Evolutionary conservation across 2,329 filamentous ascomycete species (phyloP).

Genomic region (Phaeosphaeriaceae sp.): DNA sequence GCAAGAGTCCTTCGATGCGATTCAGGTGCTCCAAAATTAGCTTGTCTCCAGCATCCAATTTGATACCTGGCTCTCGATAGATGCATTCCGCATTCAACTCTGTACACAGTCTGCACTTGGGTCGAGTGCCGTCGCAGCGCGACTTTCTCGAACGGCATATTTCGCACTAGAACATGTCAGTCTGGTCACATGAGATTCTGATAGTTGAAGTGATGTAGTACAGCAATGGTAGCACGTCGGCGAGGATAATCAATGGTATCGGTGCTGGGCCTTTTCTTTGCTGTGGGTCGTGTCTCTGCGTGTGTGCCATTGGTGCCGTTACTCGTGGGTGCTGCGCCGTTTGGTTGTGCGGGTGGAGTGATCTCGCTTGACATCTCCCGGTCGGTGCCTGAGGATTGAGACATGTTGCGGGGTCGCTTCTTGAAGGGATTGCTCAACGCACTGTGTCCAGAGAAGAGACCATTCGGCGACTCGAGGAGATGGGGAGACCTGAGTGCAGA

Average conservation of each 20-base stretch:
- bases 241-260: slow-evolving; percentile 54
- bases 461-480: slow-evolving; percentile 49
- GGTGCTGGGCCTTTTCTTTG: slow-evolving; percentile 50
- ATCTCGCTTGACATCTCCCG: slow-evolving; percentile 47
- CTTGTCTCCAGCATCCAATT: slow-evolving; percentile 86
- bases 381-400: slow-evolving; percentile 51
- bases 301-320: slow-evolving; percentile 34
- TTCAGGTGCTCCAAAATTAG: slow-evolving; percentile 80
- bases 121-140: slow-evolving; percentile 78
- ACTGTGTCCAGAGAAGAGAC: slow-evolving; percentile 37
- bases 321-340: slow-evolving; percentile 40
- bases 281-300: slow-evolving; percentile 34
- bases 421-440: slow-evolving; percentile 42
- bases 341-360: slow-evolving; percentile 35
- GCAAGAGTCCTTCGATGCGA: slow-evolving; percentile 80
- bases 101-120: slow-evolving; percentile 84
- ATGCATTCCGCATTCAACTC: slow-evolving; percentile 84
- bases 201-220: slow-evolving; percentile 25
- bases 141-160: slow-evolving; percentile 83
- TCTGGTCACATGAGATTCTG: neutral
- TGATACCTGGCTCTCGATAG: slow-evolving; percentile 85
- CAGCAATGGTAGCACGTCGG: slow-evolving; percentile 52
- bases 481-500: slow-evolving; percentile 48
- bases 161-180: slow-evolving; percentile 69
- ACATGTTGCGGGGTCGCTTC: slow-evolving; percentile 53